A percentile compares a stretch with the other conserved stretches of the same genome.
These are phyloP conservation scores for Carex myosuroides DNA, from an alignment of 176 grass and related monocot species.

Conservation along the genomic window DNA sequence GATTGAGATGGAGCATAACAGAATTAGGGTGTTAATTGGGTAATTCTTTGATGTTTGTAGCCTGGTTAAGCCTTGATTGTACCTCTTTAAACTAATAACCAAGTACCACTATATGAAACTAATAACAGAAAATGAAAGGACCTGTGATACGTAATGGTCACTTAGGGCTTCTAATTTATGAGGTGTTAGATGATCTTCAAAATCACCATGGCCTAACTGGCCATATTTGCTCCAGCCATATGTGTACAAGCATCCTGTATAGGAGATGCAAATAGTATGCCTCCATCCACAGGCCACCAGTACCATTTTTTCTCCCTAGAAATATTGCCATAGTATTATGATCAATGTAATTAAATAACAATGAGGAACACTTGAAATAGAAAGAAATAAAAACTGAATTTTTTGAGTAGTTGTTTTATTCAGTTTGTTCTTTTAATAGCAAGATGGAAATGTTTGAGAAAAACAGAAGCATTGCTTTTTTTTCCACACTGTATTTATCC, in stretches of 20 bases:
- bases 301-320: conserved; percentile 48
- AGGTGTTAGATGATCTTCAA: conserved; percentile 58
- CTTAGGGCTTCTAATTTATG: conserved; percentile 46
- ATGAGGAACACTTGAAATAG: background rate
- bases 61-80: background rate
- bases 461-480: background rate
- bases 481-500: background rate
- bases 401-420: background rate
- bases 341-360: background rate
- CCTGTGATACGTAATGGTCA: conserved; percentile 47
- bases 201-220: conserved; percentile 71
- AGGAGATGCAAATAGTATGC: conserved; percentile 47
- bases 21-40: background rate
- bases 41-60: background rate
- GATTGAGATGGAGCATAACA: background rate
- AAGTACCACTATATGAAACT: background rate
- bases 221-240: conserved; percentile 90
- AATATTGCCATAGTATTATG: background rate
- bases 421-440: background rate
- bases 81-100: background rate
- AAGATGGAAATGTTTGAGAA: background rate
- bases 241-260: conserved; percentile 49
- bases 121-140: conserved; percentile 4
- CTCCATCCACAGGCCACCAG: conserved; percentile 76
- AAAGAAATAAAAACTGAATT: background rate